Evolutionary conservation across 1,139 yeast species (phyloP), one percentile per base, ranked within the genome.

Genomic region (Protomyces arabidopsidicola): DNA sequence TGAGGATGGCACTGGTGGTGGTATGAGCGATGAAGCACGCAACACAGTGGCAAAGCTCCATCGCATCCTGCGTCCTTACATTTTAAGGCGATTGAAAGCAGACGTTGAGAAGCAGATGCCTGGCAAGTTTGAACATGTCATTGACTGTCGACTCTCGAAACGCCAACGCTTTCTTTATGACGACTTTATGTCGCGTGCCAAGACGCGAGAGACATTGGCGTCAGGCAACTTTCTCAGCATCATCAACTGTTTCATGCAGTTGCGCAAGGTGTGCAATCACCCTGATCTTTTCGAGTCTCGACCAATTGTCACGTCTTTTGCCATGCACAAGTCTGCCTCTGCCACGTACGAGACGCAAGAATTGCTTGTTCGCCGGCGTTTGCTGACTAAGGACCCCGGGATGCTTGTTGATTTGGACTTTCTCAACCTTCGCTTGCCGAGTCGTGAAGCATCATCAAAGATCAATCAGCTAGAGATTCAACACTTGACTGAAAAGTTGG

Each of bases 51-150:
- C 89, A 8, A 87, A 95, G 71, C 79, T 95, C 64, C 99, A 95
- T 75, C 96, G 90, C 73, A 96, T 95, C 22, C 78, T 95, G 70
- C 82, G 98, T 67, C 99, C 99, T 0, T 95, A 93, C 71, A 77
- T 95, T 56, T 78, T 95, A 66, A 84, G 99, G 72, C 85, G 99
- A 68, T 81, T 95, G 71, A 95, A 95, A 73, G 90, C 90, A 34
- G 99, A 95, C 74, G 99, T 95, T 14, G 99, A 95, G 71, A 90
- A 93, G 73, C 98, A 95, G 75, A 93, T 95, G 98, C 99, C 99
- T 0, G 97, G 89, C 0, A 95, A 95, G 73, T 88, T 90, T 74
- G 99, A 95, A 73, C 99, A 95, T 74, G 85, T 95, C 67, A 85
- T 95, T 6, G 90, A 88, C 72, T 95, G 98, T 77, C 83, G 96